Evolutionary conservation across 306 rosid species (phyloP).

Genomic region (Hippophae tibetana): DNA sequence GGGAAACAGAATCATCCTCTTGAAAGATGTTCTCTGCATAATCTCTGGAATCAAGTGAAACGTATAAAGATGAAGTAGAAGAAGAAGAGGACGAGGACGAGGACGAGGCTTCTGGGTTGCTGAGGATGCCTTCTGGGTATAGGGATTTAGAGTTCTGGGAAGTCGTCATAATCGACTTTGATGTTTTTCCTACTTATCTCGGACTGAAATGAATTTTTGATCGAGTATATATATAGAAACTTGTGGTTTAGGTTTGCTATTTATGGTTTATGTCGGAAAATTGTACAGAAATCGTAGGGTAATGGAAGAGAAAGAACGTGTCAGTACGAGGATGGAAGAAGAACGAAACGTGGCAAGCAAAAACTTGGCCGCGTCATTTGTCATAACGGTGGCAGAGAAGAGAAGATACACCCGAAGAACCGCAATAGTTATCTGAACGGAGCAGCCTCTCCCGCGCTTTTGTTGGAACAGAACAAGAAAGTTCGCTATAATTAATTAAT

Average conservation of each 20-base stretch:
- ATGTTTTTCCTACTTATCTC: neutral
- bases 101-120: conserved; percentile 40
- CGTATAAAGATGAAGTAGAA: conserved; percentile 31
- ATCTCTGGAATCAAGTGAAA: conserved; percentile 24
- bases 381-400: conserved; percentile 3
- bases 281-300: neutral
- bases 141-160: conserved; percentile 19
- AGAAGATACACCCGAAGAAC: neutral
- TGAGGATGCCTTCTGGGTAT: conserved; percentile 37
- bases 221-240: neutral
- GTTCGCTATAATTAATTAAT: neutral
- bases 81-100: conserved; percentile 20
- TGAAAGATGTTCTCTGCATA: conserved; percentile 38
- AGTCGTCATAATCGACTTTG: conserved; percentile 9
- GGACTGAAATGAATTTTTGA: neutral
- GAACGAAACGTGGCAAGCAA: conserved; percentile 9
- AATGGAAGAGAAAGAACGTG: conserved; percentile 13
- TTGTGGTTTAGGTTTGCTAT: neutral
- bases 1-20: conserved; percentile 28
- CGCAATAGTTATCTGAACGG: neutral
- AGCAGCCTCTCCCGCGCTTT: neutral
- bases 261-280: too few relatives aligned
- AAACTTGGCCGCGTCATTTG: conserved; percentile 2
- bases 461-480: neutral
- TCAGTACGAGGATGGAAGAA: neutral